Percentiles rank a stretch among this genome's conserved stretches.
Evolutionary conservation across 768 basidiomycete genomes (phyloP).

Genomic region (Lactarius indigo): DNA sequence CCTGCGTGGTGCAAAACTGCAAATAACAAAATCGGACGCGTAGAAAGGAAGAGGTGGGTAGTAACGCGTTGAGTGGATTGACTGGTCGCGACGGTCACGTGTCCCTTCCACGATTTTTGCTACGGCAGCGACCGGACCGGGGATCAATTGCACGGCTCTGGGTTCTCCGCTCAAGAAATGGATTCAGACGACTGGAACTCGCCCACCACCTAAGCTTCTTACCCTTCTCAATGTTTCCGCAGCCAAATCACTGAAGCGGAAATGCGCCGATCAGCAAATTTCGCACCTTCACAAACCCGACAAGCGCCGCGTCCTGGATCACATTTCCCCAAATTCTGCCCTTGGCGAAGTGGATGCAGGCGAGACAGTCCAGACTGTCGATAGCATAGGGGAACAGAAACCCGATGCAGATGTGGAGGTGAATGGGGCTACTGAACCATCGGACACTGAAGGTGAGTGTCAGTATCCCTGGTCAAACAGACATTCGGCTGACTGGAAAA

Average conservation of each 20-base stretch:
- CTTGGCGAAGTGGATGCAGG: slow-evolving; percentile 5
- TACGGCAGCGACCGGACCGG: not conserved
- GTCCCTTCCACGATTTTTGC: not conserved
- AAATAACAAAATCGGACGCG: not conserved
- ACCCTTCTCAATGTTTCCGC: slow-evolving; percentile 91
- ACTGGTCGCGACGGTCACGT: slow-evolving; percentile 19
- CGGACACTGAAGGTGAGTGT: slow-evolving; percentile 26
- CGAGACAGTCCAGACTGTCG: not conserved
- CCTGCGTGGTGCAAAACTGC: not conserved
- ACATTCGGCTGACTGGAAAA: not conserved
- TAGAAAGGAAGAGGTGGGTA: not conserved
- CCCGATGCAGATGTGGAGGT: slow-evolving; percentile 23
- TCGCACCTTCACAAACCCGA: slow-evolving; percentile 60
- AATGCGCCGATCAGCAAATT: slow-evolving; percentile 38
- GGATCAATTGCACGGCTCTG: not conserved
- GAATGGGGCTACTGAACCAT: not conserved
- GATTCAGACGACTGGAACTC: slow-evolving; percentile 39
- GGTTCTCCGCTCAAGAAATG: not conserved
- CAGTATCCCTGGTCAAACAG: not conserved
- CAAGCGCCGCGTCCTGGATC: slow-evolving; percentile 49
- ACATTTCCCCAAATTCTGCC: slow-evolving; percentile 26
- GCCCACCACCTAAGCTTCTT: slow-evolving; percentile 75
- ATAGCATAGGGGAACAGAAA: slow-evolving; percentile 23
- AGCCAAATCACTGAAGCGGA: slow-evolving; percentile 61
- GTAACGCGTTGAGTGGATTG: slow-evolving; percentile 5